Evolutionary conservation across 2,329 filamentous ascomycete genomes (phyloP).

Genomic region (Neonectria coccinea): DNA sequence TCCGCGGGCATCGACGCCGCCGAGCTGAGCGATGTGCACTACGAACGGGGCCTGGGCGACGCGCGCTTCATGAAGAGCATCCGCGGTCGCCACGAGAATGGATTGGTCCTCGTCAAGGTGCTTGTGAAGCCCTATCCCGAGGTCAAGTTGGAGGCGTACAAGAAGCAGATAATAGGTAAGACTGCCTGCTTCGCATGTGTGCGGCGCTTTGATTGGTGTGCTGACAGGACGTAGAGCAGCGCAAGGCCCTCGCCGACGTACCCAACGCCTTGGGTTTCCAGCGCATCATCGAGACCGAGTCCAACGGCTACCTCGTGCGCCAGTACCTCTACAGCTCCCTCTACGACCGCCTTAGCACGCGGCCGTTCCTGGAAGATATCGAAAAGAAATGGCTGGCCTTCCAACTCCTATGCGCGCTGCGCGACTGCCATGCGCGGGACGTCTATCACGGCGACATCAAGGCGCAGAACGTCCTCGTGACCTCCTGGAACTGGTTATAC

Average conservation of each 20-base stretch:
- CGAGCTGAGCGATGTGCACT: conserved; percentile 88
- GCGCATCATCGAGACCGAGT: conserved; percentile 89
- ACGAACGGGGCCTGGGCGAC: conserved; percentile 91
- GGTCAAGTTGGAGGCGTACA: conserved; percentile 84
- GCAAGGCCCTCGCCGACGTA: conserved; percentile 81
- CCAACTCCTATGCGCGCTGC: conserved; percentile 89
- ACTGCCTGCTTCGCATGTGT: background rate
- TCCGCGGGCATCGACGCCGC: conserved; percentile 94
- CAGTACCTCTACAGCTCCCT: conserved; percentile 97
- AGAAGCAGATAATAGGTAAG: conserved; percentile 79
- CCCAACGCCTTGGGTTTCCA: conserved; percentile 94
- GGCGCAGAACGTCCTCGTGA: conserved; percentile 95
- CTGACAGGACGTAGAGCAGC: conserved; percentile 71
- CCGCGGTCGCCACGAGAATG: conserved; percentile 88
- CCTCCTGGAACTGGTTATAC: conserved; percentile 99
- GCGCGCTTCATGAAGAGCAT: conserved; percentile 98
- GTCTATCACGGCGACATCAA: conserved; percentile 99
- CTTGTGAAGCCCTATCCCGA: conserved; percentile 91
- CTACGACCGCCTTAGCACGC: conserved; percentile 95
- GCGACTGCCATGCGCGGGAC: conserved; percentile 89
- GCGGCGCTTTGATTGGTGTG: background rate
- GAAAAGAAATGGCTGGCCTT: conserved; percentile 99
- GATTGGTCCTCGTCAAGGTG: conserved; percentile 92
- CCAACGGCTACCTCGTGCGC: conserved; percentile 90
- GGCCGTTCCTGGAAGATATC: conserved; percentile 95